Base-by-base conservation (phyloP, 129 eudicot species). In the Ambrosia artemisiifolia region DNA sequence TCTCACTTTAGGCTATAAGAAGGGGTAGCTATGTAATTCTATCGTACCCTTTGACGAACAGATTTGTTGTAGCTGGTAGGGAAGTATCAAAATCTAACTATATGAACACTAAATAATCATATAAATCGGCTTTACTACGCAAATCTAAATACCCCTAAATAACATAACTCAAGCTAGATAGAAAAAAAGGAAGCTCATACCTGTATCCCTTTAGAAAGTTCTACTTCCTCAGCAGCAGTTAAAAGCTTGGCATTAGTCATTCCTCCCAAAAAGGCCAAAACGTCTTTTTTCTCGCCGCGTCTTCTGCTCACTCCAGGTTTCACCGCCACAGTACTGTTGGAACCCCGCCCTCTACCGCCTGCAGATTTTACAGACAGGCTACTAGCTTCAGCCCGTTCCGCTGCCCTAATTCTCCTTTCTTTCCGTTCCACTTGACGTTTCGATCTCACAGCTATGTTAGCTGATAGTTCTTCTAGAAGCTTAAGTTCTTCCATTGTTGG, bases 191-290 rank as follows among this genome's bases (percentile, higher is more conserved):
- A 75, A 33, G 28, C 51, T 17, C 72, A 18, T 63, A 88, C 99
- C 99, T 94, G 97, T 65, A 94, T 88, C 73, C 99, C 99, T 80
- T 64, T 80, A 6, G 99, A 90, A 70, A 88, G 80, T 80, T 82
- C 80, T 68, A 77, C 86, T 73, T 94, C 99, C 78, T 94, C 99
- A 6, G 74, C 74, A 67, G 93, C 91, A 32, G 97, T 84, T 46
- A 94, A 88, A 66, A 94, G 99, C 91, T 66, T 86, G 24, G 89
- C 87, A 20, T 48, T 55, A 14, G 93, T 78, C 36, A 85, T 88
- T 66, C 88, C 96, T 70, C 96, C 85, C 77, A 94, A 77, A 72
- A 84, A 85, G 50, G 89, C 86, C 79, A 94, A 73, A 24, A 91
- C 97, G 18, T 94, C 99, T 43, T 88, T 73, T 75, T 85, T 78